Percentiles rank a stretch among this genome's conserved stretches.
Evolutionary conservation across 768 basidiomycete genomes (phyloP).

Genomic region (Russula brevipes): DNA sequence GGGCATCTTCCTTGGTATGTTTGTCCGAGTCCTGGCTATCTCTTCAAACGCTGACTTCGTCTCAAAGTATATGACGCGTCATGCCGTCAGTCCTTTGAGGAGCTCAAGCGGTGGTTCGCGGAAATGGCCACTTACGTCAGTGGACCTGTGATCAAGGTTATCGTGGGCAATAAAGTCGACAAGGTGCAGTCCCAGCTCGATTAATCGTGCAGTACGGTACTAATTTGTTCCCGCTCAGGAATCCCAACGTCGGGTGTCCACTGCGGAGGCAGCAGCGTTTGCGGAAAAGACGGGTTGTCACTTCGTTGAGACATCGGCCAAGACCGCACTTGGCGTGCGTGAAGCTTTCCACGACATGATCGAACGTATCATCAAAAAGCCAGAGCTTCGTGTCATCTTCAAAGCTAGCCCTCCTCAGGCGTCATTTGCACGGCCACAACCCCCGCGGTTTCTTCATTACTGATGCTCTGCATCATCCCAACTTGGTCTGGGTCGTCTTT

Average conservation of each 20-base stretch:
- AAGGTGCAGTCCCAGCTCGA: slow-evolving; percentile 48
- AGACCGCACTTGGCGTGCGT: slow-evolving; percentile 78
- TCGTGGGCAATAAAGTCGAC: slow-evolving; percentile 94
- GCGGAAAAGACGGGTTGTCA: slow-evolving; percentile 78
- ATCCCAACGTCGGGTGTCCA: slow-evolving; percentile 80
- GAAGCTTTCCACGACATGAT: slow-evolving; percentile 77
- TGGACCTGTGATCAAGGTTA: slow-evolving; percentile 80
- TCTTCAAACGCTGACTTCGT: neutral
- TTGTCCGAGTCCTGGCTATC: neutral
- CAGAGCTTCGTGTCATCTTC: slow-evolving; percentile 61
- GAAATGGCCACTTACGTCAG: slow-evolving; percentile 92
- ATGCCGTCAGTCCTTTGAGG: slow-evolving; percentile 86
- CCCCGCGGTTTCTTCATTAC: neutral
- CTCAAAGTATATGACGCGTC: slow-evolving; percentile 86
- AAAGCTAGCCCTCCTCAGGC: slow-evolving; percentile 19
- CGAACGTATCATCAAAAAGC: slow-evolving; percentile 73
- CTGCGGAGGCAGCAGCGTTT: slow-evolving; percentile 71
- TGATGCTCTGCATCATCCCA: neutral
- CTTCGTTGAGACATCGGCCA: slow-evolving; percentile 90
- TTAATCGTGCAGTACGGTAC: neutral
- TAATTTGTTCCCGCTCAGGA: slow-evolving; percentile 45
- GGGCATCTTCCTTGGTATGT: slow-evolving; percentile 66
- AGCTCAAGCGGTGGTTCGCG: slow-evolving; percentile 85
- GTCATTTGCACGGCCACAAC: slow-evolving; percentile 1
- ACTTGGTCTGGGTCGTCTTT: too few relatives aligned